Evolutionary conservation across 1,284 basidiomycete genomes (phyloP).

Genomic region (Abortiporus biennis): DNA sequence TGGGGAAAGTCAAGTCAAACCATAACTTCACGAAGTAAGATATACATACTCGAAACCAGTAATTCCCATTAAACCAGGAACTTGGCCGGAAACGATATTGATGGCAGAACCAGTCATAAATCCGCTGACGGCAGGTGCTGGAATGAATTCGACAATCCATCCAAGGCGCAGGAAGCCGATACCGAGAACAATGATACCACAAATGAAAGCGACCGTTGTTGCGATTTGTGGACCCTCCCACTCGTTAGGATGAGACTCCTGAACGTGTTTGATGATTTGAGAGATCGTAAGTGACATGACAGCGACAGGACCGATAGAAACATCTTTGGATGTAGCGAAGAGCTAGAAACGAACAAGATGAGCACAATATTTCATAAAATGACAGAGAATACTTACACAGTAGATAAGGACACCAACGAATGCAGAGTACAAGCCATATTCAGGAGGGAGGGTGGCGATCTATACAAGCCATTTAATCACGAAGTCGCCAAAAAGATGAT

Average conservation of each 20-base stretch:
- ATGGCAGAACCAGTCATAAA: constrained; percentile 92
- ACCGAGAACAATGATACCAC: constrained; percentile 89
- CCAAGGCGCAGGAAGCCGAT: constrained; percentile 91
- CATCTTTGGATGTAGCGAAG: constrained; percentile 93
- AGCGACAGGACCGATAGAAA: constrained; percentile 93
- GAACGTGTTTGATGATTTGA: constrained; percentile 70
- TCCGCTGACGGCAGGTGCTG: constrained; percentile 86
- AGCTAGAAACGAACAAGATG: constrained; percentile 38
- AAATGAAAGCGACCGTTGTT: constrained; percentile 81
- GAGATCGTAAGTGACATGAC: constrained; percentile 95
- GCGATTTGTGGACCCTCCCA: constrained; percentile 77
- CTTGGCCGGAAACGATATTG: constrained; percentile 81
- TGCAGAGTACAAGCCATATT: constrained; percentile 95
- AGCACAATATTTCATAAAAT: constrained; percentile 8
- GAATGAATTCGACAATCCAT: constrained; percentile 96
- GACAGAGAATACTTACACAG: constrained; percentile 47
- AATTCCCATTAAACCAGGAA: constrained; percentile 83
- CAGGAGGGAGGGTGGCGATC: constrained; percentile 79
- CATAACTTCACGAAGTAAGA: neutral
- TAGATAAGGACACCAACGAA: constrained; percentile 86
- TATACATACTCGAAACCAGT: constrained; percentile 68
- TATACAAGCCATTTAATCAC: constrained; percentile 21
- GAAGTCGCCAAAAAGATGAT: neutral
- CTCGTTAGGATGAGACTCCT: constrained; percentile 41
- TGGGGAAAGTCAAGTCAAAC: constrained; percentile 7